Evolutionary conservation across 805 yeast genomes (phyloP).

Genomic region (Candida silvatica): DNA sequence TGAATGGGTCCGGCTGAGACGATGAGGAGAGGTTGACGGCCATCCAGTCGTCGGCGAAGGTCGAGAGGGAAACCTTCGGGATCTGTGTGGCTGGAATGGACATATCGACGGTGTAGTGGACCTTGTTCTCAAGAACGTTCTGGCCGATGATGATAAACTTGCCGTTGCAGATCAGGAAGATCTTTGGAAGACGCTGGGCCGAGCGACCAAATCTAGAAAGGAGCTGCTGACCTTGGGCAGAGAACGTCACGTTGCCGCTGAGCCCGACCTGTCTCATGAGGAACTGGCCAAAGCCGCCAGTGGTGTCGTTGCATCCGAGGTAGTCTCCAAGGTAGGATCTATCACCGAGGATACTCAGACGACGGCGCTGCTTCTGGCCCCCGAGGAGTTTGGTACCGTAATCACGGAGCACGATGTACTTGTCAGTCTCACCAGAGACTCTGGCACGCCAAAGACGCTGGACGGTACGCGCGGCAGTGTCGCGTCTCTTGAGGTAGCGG

Average conservation of each 20-base stretch:
- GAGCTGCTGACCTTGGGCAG: constrained; percentile 73
- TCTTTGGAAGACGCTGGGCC: constrained; percentile 65
- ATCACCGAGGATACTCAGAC: constrained; percentile 79
- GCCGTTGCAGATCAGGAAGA: constrained; percentile 58
- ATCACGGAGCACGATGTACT: constrained; percentile 78
- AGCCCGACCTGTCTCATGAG: constrained; percentile 64
- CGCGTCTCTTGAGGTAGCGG: constrained; percentile 67
- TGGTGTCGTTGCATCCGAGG: constrained; percentile 65
- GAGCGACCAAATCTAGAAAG: constrained; percentile 90
- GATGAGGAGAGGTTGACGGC: constrained; percentile 54
- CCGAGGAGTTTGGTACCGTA: constrained; percentile 65
- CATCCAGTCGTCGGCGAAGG: constrained; percentile 87
- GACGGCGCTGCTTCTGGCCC: constrained; percentile 80
- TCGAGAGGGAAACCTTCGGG: constrained; percentile 57
- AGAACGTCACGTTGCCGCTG: constrained; percentile 62
- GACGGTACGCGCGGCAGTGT: constrained; percentile 75
- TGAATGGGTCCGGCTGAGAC: constrained; percentile 65
- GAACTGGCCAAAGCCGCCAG: constrained; percentile 69
- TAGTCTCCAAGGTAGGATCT: constrained; percentile 95
- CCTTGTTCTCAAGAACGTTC: constrained; percentile 47
- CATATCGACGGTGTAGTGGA: constrained; percentile 52
- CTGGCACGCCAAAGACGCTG: constrained; percentile 80
- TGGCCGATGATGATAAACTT: constrained; percentile 68
- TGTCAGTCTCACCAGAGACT: constrained; percentile 56
- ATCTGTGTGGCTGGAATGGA: constrained; percentile 53